phyloP scores from a whole-genome alignment of 1,139 yeast genomes.

The Sugiyamaella grinbergsii region DNA sequence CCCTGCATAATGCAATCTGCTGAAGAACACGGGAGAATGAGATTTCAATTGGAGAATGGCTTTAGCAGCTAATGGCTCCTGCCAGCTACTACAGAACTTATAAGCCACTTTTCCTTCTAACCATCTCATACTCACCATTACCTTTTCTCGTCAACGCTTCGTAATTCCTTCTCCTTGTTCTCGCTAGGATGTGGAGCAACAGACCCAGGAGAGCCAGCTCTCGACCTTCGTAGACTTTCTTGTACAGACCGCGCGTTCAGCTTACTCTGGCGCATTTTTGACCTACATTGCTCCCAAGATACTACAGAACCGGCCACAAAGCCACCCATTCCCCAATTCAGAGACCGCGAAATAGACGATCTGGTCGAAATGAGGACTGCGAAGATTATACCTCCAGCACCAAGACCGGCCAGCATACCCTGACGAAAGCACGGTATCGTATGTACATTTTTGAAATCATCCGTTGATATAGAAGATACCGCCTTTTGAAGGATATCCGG shows the following conservation, averaged over 20 bases:
- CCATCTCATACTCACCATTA: no score
- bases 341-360: slow-evolving; percentile 60
- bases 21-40: no score
- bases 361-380: slow-evolving; percentile 64
- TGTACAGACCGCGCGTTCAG: slow-evolving; percentile 51
- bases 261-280: slow-evolving; percentile 63
- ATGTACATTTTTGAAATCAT: slow-evolving; percentile 63
- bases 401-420: slow-evolving; percentile 83
- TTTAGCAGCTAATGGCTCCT: no score
- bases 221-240: slow-evolving; percentile 12
- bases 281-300: slow-evolving; percentile 93
- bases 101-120: no score
- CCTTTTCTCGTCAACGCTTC: no score
- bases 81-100: no score
- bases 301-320: slow-evolving; percentile 76
- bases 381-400: slow-evolving; percentile 79
- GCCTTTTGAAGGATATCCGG: slow-evolving; percentile 30
- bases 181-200: background rate
- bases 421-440: slow-evolving; percentile 87
- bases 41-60: no score
- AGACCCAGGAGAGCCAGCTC: background rate
- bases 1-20: no score
- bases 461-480: slow-evolving; percentile 33
- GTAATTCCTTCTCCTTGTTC: no score
- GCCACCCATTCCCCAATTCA: slow-evolving; percentile 85